Evolutionary conservation across 169 alveolate genomes (phyloP), one percentile per base, ranked within the genome.

Genomic region (Eimeria acervulina): DNA sequence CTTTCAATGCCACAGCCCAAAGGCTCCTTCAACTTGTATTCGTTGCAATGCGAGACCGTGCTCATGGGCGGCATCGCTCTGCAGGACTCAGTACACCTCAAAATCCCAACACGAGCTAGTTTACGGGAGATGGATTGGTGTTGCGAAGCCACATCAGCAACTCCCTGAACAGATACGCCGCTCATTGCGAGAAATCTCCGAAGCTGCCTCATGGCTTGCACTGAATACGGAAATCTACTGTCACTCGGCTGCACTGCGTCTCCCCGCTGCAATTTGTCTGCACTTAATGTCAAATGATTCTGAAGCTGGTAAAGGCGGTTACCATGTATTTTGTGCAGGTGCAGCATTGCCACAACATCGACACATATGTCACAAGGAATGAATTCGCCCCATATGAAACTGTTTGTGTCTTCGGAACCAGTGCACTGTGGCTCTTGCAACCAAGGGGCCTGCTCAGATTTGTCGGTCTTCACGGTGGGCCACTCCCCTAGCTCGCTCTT

Each of bases 281-380:
- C 94, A 36, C 66, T 59, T 66, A 26, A 2, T 21, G 63, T 55
- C 63, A 55, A 63, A 21, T 59, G 66, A 47, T 21, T 87, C 19
- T 87, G 94, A 21, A 87, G 78, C 19, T 59, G 83, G 83, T 63
- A 59, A 7, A 87, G 61, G 63, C 83, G 42, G 66, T 61, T 26
- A n/a, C 94, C 94, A n/a, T 47, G 63, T 6, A 40, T 47, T 13
- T 28, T 23, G 84, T 87, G 94, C 36, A 87, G 83, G 51, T 59
- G 94, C 38, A 87, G 68, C 94, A 87, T 59, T 44, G 94, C 63
- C 66, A 87, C 47, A 51, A 87, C 94, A 26, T 87, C 94, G 23
- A 87, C 81, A 33, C 94, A 87, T 26, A 87, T 87, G 83, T 87
- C 94, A 68, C 94, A 87, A 4, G 94, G 94, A 63, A 87, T 87